Conservation (phyloP, 768 basidiomycete species). For the Leccinum sublutescens region DNA sequence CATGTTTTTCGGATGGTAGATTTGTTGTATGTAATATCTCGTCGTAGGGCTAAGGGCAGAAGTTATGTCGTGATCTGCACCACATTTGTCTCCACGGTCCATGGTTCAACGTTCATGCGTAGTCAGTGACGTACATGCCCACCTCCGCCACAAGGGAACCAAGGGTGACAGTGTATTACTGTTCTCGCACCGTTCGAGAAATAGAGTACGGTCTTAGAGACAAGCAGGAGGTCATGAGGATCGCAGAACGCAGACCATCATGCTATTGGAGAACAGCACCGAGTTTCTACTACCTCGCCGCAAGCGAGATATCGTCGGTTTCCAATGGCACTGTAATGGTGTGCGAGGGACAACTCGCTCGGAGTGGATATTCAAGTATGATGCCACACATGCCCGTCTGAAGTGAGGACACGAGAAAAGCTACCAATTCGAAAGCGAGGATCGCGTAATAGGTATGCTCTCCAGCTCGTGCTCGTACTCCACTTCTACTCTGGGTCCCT, state of each 20-base stretch:
- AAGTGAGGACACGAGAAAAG: slow-evolving; percentile 2
- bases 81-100: background rate
- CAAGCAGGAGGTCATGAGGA: background rate
- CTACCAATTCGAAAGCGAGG: slow-evolving; percentile 55
- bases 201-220: no score
- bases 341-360: background rate
- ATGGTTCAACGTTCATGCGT: background rate
- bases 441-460: slow-evolving; percentile 54
- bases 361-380: background rate
- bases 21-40: background rate
- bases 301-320: background rate
- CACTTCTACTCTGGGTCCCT: slow-evolving; percentile 83
- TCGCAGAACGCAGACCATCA: background rate
- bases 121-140: background rate
- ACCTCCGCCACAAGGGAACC: background rate
- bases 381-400: background rate
- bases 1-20: slow-evolving; percentile 79
- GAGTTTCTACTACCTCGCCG: background rate
- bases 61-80: background rate
- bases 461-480: slow-evolving; percentile 96
- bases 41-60: background rate
- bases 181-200: background rate
- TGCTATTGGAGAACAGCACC: background rate
- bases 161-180: background rate
- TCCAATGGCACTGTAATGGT: background rate